phyloP scores from a whole-genome alignment of 2,329 filamentous ascomycete species.

The Diplodia mutila region DNA sequence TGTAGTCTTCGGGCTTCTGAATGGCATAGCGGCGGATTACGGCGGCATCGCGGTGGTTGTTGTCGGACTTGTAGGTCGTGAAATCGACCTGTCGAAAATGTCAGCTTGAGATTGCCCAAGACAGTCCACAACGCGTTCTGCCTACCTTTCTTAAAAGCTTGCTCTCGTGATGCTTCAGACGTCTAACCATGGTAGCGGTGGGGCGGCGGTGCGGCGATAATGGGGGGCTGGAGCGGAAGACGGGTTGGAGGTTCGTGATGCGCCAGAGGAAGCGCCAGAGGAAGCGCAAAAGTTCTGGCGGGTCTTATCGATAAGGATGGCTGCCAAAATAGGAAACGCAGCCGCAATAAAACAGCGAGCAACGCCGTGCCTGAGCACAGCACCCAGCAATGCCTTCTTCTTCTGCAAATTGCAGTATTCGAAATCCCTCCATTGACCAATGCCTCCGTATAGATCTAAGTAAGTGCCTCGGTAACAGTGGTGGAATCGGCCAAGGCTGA shows the following conservation, averaged over 20 bases:
- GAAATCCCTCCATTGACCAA: background rate
- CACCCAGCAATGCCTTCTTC: background rate
- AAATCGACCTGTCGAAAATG: slow-evolving; percentile 89
- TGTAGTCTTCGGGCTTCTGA: slow-evolving; percentile 86
- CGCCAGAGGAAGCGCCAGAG: no score
- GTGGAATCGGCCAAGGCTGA: background rate
- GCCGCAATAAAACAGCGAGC: background rate
- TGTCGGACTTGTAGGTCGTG: slow-evolving; percentile 88
- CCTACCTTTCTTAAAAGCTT: no score
- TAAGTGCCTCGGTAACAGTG: background rate
- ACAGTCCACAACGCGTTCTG: no score
- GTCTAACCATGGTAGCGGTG: slow-evolving; percentile 53
- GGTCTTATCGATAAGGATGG: background rate
- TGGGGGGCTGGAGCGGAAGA: background rate
- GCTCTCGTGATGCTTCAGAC: slow-evolving; percentile 86
- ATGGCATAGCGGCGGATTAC: slow-evolving; percentile 88
- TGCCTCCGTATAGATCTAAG: background rate
- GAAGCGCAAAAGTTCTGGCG: background rate
- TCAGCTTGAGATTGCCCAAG: slow-evolving; percentile 52
- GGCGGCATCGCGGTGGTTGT: slow-evolving; percentile 78
- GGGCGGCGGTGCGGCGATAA: background rate
- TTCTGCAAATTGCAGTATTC: background rate
- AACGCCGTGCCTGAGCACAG: background rate
- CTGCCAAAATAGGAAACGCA: background rate
- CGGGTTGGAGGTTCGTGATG: background rate